Base-by-base conservation (phyloP, 768 basidiomycete species). In the Tulasnella sp. region DNA sequence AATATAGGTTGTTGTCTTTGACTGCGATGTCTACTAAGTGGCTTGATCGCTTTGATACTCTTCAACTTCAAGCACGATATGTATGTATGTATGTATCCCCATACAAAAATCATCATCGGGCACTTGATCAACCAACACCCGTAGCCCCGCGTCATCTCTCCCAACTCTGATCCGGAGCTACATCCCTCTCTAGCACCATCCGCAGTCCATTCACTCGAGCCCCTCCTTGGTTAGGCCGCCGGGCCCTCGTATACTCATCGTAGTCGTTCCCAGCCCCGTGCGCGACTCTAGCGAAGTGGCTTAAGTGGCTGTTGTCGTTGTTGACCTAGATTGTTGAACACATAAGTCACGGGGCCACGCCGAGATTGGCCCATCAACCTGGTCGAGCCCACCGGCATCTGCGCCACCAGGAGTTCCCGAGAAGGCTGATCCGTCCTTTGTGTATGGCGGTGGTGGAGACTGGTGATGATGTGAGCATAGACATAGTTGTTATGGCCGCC, bases 361-460 rank as follows among this genome's bases (percentile, higher is more conserved):
- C 79, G 5, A 87, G 80, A 2, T 92, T 92, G 1, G 86, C 84
- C 86, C 84, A 92, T 68, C 94, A 92, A 2, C 90, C 90, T 10
- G 86, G 84, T 43, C 73, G 69, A 80, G 81, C n/a, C n/a, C 82
- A 30, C 73, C 73, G 43, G 62, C 63, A 57, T 70, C 70, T 24
- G 66, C 68, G 24, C 49, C 53, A 60, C 48, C 8, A 58, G 60
- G 15, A 70, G 68, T 30, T 31, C 79, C 74, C 10, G 59, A 29
- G 3, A 65, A 56, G 9, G 60, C 50, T 24, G 54, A 67, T 55
- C 51, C 72, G 73, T 17, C 76, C 63, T 85, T 83, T 0, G 84
- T 82, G 21, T 85, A 82, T 0, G 77, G 75, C 2, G 75, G 72
- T 24, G 77, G 78, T 24, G 76, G 70, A 53, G 66, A 67, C 57